phyloP scores from a whole-genome alignment of 164 flowering plant species.

The Kalanchoe fedtschenkoi region DNA sequence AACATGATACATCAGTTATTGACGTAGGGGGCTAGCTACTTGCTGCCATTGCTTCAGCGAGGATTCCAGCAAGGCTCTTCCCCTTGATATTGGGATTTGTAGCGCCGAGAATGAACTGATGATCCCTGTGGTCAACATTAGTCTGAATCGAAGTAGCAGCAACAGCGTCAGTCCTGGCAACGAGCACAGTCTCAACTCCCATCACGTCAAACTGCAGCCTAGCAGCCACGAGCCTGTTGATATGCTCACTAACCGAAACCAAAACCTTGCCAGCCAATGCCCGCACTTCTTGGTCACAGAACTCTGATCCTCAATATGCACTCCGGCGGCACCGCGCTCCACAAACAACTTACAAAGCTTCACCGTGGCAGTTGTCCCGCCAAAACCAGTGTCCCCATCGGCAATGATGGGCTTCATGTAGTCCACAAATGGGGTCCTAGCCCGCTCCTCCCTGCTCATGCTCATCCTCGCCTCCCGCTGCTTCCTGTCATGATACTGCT shows the following conservation, averaged over 20 bases:
- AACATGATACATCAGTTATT: no score
- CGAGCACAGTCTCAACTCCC: conserved; percentile 77
- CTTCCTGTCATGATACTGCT: conserved; percentile 85
- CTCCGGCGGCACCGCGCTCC: conserved; percentile 91
- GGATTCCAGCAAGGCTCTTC: conserved; percentile 38
- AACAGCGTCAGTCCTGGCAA: conserved; percentile 88
- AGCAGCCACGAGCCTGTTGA: conserved; percentile 79
- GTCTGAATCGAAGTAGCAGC: conserved; percentile 74
- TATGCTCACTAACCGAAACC: conserved; percentile 66
- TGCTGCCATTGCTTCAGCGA: conserved; percentile 54
- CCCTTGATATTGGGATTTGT: conserved; percentile 62
- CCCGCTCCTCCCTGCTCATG: conserved; percentile 71
- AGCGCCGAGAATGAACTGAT: conserved; percentile 77
- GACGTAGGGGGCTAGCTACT: no score
- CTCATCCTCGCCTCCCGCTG: conserved; percentile 85
- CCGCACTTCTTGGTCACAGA: conserved; percentile 92
- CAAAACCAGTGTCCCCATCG: conserved; percentile 91
- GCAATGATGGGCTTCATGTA: conserved; percentile 88
- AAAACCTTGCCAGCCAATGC: conserved; percentile 91
- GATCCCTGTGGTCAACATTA: conserved; percentile 76
- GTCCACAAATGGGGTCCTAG: conserved; percentile 61
- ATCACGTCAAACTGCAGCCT: conserved; percentile 83
- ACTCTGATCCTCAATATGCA: conserved; percentile 90
- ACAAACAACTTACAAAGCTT: conserved; percentile 94
- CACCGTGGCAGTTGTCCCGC: conserved; percentile 86